Evolutionary conservation across 139 green algal species (phyloP).

Genomic region (Auxenochlorella protothecoides): DNA sequence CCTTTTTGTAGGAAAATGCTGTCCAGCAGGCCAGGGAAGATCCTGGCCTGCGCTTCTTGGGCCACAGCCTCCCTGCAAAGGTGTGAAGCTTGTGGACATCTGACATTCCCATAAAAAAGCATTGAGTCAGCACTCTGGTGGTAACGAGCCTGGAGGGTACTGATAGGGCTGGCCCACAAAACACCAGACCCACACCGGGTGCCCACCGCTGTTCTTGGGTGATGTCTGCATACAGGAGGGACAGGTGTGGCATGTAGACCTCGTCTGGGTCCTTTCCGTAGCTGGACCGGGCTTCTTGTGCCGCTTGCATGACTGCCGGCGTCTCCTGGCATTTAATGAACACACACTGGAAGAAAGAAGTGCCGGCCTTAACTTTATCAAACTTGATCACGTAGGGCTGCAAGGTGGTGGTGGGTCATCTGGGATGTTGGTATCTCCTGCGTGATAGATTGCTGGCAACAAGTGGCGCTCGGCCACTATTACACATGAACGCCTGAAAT

Average conservation of each 20-base stretch:
- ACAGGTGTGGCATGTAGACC: conserved; percentile 39
- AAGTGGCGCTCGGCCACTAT: too few species aligned
- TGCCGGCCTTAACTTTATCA: conserved; percentile 10
- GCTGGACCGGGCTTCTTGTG: neutral
- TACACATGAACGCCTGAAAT: neutral
- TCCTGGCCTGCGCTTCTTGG: conserved; percentile 4
- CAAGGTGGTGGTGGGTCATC: neutral
- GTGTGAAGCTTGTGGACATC: neutral
- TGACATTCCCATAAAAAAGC: too few species aligned
- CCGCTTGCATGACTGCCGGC: conserved; percentile 5
- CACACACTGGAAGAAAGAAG: conserved; percentile 32
- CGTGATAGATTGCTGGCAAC: too few species aligned
- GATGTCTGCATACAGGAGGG: conserved; percentile 33
- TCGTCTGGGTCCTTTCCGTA: conserved; percentile 6
- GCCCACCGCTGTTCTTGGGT: conserved; percentile 5
- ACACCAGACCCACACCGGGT: neutral
- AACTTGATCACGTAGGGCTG: conserved; percentile 19
- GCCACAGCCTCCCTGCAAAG: conserved; percentile 2
- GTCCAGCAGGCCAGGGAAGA: conserved; percentile 4
- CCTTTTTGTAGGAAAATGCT: too few species aligned
- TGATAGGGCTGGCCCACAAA: too few species aligned
- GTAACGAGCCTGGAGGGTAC: too few species aligned
- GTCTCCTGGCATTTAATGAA: conserved; percentile 19
- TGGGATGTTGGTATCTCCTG: too few species aligned
- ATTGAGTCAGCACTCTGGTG: neutral